A percentile compares a stretch with the other conserved stretches of the same genome.
Evolutionary conservation across 495 filamentous ascomycete genomes (phyloP).

Genomic region (Symbiotaphrina buchneri): DNA sequence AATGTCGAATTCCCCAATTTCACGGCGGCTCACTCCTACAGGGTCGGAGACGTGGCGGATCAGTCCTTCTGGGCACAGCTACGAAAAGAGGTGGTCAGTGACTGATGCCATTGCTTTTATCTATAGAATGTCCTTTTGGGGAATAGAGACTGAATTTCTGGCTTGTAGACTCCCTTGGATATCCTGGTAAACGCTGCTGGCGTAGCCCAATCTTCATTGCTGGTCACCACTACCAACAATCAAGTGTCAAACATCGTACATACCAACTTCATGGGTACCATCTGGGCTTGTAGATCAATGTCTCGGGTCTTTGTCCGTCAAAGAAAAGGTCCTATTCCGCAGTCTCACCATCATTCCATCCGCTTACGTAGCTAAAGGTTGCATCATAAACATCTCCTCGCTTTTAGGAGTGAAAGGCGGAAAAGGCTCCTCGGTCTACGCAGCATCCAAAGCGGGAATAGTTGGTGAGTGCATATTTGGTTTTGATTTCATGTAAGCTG

Average conservation of each 20-base stretch:
- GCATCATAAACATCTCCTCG: slow-evolving; percentile 65
- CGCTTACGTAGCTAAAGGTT: slow-evolving; percentile 15
- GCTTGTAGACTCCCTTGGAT: no score
- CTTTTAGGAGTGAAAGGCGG: slow-evolving; percentile 41
- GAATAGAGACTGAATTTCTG: slow-evolving; percentile 14
- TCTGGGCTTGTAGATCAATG: slow-evolving; percentile 35
- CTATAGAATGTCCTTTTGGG: background rate
- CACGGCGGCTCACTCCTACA: background rate
- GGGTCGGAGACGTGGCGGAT: background rate
- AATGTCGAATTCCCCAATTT: no score
- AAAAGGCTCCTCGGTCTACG: slow-evolving; percentile 45
- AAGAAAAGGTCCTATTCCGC: slow-evolving; percentile 8
- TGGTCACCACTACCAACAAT: slow-evolving; percentile 19
- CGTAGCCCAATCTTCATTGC: slow-evolving; percentile 31
- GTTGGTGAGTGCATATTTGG: slow-evolving; percentile 25
- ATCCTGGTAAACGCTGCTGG: slow-evolving; percentile 63
- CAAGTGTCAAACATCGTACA: slow-evolving; percentile 26
- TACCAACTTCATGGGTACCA: slow-evolving; percentile 53
- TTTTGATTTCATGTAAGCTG: background rate
- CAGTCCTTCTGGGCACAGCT: slow-evolving; percentile 1
- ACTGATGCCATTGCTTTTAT: background rate
- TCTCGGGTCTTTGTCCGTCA: slow-evolving; percentile 23
- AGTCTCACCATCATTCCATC: background rate
- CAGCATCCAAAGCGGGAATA: slow-evolving; percentile 60
- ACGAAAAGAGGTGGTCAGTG: slow-evolving; percentile 4